Base-by-base conservation (phyloP, 371 early-diverging fungal species). In the Rhizopus arrhizus region DNA sequence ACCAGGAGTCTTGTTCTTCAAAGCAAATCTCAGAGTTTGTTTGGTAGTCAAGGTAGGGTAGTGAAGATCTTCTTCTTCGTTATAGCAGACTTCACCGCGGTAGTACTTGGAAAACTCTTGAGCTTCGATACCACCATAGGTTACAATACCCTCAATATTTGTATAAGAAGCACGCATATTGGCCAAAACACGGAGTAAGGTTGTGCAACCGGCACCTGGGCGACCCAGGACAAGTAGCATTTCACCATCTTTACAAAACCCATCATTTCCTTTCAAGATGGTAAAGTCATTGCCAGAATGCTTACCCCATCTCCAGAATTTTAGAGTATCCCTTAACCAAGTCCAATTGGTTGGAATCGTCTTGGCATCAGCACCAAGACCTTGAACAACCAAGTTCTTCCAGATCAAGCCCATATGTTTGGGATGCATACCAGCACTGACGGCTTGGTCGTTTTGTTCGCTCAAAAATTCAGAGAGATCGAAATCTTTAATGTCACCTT, bases 171-270 rank as follows among this genome's bases (percentile, higher is more conserved):
- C 64, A 55, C 80, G 81, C 47, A 80, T 72, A 53, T 83, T 82
- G 34, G 84, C 81, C 43, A 85, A 50, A 9, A 82, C 74, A 32
- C 85, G 77, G 32, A 85, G 62, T 5, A 85, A 61, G 42, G 84
- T 78, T 29, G 84, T 78, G 56, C 84, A 82, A 47, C 85, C 85
- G 7, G 84, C 59, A 10, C 83, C 85, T 10, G 85, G 85, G 16
- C 79, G 75, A 35, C 85, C 85, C 8, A 85, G 68, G 9, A 85
- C 84, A 5, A 85, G 68, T 45, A 85, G 58, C 84, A 85, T 84
- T 65, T 85, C 85, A 49, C 85, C 85, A 36, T 78, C 80, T 5
- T 74, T 74, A 42, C 76, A 78, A 34, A 75, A 75, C n/a, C 80
- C 82, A 8, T 72, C 56, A 34, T 72, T 74, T 15, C 68, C 62